A percentile compares a stretch with the other conserved stretches of the same genome.
These are phyloP conservation scores for Pseudovirgaria hyperparasitica DNA, from an alignment of 2,329 filamentous ascomycete species.

Conservation along the genomic window DNA sequence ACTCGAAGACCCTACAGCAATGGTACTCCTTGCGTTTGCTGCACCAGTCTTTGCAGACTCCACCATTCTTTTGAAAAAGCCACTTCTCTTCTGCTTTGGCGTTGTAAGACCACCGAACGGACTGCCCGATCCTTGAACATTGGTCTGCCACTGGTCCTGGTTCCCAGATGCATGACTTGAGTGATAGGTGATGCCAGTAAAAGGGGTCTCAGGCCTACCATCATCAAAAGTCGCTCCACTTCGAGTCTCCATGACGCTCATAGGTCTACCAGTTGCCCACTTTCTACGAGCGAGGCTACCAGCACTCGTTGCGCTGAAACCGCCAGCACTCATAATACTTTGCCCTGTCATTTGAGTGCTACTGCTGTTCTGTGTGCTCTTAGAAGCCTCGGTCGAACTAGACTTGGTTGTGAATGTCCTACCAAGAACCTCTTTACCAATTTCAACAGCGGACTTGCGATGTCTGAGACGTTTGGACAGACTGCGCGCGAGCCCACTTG, in stretches of 20 bases:
- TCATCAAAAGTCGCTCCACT: constrained; percentile 23
- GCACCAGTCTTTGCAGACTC: constrained; percentile 90
- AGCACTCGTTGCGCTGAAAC: constrained; percentile 87
- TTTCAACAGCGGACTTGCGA: constrained; percentile 67
- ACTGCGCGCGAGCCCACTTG: constrained; percentile 4
- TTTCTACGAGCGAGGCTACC: constrained; percentile 79
- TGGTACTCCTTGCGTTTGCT: constrained; percentile 75
- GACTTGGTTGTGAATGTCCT: constrained; percentile 85
- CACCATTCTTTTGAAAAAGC: constrained; percentile 91
- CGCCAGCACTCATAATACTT: constrained; percentile 90
- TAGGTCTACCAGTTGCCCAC: constrained; percentile 38
- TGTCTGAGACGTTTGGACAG: constrained; percentile 41
- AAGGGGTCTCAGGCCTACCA: constrained; percentile 37
- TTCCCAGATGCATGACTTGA: constrained; percentile 63
- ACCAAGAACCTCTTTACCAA: constrained; percentile 55
- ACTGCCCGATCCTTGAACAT: constrained; percentile 51
- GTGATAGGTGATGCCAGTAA: constrained; percentile 79
- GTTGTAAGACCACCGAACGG: constrained; percentile 64
- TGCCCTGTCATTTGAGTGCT: constrained; percentile 66
- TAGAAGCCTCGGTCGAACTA: constrained; percentile 64
- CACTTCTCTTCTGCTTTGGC: constrained; percentile 68
- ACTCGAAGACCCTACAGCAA: constrained; percentile 47
- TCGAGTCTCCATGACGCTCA: constrained; percentile 52
- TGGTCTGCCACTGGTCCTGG: constrained; percentile 40
- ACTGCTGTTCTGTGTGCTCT: constrained; percentile 49